phyloP scores from a whole-genome alignment of 495 filamentous ascomycete species.

The Xanthoparmelia taractica region DNA sequence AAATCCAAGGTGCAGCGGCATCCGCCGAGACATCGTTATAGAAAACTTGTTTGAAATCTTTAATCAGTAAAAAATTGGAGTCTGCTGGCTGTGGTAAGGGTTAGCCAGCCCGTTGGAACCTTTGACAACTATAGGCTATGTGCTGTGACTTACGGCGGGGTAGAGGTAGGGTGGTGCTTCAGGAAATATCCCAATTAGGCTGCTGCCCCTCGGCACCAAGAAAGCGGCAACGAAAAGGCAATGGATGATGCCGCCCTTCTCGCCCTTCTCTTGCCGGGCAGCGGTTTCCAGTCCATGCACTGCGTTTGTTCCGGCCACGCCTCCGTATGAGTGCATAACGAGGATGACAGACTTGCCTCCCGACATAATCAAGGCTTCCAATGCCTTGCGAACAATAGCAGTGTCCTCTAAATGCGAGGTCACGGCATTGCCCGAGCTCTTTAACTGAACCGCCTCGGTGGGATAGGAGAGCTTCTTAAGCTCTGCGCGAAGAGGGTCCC shows the following conservation, averaged over 20 bases:
- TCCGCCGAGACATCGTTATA: slow-evolving; percentile 31
- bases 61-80: background rate
- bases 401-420: background rate
- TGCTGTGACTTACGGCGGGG: background rate
- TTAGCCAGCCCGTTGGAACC: background rate
- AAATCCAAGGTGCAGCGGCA: slow-evolving; percentile 25
- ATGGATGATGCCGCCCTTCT: slow-evolving; percentile 29
- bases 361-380: background rate
- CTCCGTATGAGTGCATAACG: slow-evolving; percentile 33
- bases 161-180: background rate
- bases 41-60: slow-evolving; percentile 21
- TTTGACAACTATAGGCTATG: background rate
- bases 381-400: background rate
- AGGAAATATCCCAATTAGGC: background rate
- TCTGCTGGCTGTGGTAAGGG: background rate
- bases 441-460: slow-evolving; percentile 22
- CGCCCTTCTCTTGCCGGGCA: slow-evolving; percentile 21
- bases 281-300: slow-evolving; percentile 22
- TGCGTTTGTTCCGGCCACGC: slow-evolving; percentile 30
- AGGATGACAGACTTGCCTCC: slow-evolving; percentile 28
- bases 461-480: slow-evolving; percentile 25
- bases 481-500: slow-evolving; percentile 29
- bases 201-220: slow-evolving; percentile 26
- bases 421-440: slow-evolving; percentile 4
- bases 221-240: slow-evolving; percentile 31